Evolutionary conservation across 768 basidiomycete species (phyloP).

Genomic region (Podaxis sp.): DNA sequence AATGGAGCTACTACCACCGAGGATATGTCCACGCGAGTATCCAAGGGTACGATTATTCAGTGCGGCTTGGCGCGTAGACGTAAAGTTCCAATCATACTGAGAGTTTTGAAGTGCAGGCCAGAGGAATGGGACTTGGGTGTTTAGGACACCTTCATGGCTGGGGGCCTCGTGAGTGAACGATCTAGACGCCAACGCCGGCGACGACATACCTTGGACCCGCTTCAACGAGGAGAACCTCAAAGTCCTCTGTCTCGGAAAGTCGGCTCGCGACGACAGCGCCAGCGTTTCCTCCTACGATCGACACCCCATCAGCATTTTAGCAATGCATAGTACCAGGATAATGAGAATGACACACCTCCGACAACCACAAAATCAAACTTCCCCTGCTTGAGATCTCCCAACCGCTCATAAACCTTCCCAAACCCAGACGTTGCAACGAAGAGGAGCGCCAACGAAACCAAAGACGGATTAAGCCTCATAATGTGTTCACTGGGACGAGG

Average conservation of each 20-base stretch:
- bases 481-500: too few relatives aligned
- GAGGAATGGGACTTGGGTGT: slow-evolving; percentile 24
- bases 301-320: neutral
- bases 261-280: slow-evolving; percentile 13
- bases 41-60: slow-evolving; percentile 21
- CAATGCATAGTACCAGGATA: neutral
- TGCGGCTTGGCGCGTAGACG: slow-evolving; percentile 24
- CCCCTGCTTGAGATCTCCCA: neutral
- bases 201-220: slow-evolving; percentile 10
- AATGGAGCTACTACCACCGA: slow-evolving; percentile 31
- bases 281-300: slow-evolving; percentile 6
- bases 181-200: neutral
- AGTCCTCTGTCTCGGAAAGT: slow-evolving; percentile 8
- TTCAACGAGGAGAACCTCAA: slow-evolving; percentile 16
- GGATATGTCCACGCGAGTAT: slow-evolving; percentile 26
- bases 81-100: slow-evolving; percentile 32
- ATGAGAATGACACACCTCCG: slow-evolving; percentile 6
- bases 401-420: neutral
- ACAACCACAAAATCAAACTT: slow-evolving; percentile 17
- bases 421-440: too few relatives aligned
- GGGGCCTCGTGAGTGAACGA: neutral
- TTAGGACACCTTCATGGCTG: slow-evolving; percentile 24
- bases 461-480: too few relatives aligned
- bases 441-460: too few relatives aligned
- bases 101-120: slow-evolving; percentile 14